Evolutionary conservation across 495 filamentous ascomycete species (phyloP).

Genomic region (Xylaria curta): DNA sequence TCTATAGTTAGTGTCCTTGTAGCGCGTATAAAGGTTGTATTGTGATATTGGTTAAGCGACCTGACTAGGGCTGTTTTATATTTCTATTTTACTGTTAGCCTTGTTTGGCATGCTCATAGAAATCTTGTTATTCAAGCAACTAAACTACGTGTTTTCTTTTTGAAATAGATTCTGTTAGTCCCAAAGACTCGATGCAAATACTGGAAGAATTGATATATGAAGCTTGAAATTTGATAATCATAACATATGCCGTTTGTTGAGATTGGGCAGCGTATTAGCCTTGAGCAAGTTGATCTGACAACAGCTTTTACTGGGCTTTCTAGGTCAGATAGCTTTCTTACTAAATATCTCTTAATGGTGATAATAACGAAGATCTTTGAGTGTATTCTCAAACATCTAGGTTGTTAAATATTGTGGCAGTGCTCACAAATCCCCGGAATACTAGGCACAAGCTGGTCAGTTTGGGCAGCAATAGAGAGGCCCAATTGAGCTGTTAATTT

Average conservation of each 20-base stretch:
- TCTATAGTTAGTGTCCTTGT: neutral
- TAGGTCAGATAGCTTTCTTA: neutral
- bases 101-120: neutral
- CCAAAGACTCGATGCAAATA: no score
- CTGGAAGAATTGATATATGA: neutral
- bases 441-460: neutral
- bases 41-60: neutral
- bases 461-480: neutral
- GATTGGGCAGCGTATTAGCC: neutral
- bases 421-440: slow-evolving; percentile 3
- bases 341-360: neutral
- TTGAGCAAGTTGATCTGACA: neutral
- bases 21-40: neutral
- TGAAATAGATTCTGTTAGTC: no score
- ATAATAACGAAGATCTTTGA: neutral
- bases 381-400: neutral
- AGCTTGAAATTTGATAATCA: neutral
- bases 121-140: neutral
- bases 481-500: neutral
- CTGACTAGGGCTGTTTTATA: neutral
- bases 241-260: neutral
- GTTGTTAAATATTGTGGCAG: neutral
- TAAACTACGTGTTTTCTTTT: neutral
- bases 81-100: neutral
- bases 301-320: neutral